Evolutionary conservation across 1,284 basidiomycete species (phyloP).

Genomic region (Heterobasidion occidentale): DNA sequence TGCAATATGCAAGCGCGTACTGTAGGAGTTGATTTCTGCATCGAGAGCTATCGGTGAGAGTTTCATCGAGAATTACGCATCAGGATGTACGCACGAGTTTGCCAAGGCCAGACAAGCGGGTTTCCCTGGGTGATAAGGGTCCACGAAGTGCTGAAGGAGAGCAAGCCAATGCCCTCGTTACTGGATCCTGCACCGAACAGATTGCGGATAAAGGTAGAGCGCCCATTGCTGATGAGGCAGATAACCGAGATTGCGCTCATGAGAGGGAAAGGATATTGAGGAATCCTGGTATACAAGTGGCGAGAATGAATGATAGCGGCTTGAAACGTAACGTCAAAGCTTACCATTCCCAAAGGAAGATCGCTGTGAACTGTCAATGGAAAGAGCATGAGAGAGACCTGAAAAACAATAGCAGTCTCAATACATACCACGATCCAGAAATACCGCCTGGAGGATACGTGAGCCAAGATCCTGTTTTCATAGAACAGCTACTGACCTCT

Average conservation of each 20-base stretch:
- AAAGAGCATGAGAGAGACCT: not conserved
- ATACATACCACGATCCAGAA: conserved; percentile 44
- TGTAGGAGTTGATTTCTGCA: conserved; percentile 31
- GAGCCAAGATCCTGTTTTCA: not conserved
- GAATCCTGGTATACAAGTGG: conserved; percentile 20
- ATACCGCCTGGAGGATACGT: conserved; percentile 20
- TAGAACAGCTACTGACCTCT: conserved; percentile 19
- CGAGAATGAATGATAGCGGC: not conserved
- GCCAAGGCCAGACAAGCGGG: conserved; percentile 42
- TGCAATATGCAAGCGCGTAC: conserved; percentile 14
- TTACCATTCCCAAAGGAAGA: conserved; percentile 43
- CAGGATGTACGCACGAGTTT: conserved; percentile 31
- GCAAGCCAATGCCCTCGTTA: conserved; percentile 43
- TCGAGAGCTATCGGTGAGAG: not conserved
- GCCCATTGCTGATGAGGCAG: conserved; percentile 41
- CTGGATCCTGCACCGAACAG: conserved; percentile 44
- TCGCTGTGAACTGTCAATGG: conserved; percentile 29
- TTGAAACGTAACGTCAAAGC: not conserved
- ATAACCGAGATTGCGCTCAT: conserved; percentile 43
- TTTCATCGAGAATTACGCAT: conserved; percentile 2
- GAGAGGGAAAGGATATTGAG: conserved; percentile 35
- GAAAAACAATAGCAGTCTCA: not conserved
- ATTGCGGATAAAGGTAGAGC: conserved; percentile 36
- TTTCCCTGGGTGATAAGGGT: conserved; percentile 45
- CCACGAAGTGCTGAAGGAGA: conserved; percentile 44